Evolutionary conservation across 352 stramenopile genomes (phyloP).

Genomic region (Pythium brachiatum): DNA sequence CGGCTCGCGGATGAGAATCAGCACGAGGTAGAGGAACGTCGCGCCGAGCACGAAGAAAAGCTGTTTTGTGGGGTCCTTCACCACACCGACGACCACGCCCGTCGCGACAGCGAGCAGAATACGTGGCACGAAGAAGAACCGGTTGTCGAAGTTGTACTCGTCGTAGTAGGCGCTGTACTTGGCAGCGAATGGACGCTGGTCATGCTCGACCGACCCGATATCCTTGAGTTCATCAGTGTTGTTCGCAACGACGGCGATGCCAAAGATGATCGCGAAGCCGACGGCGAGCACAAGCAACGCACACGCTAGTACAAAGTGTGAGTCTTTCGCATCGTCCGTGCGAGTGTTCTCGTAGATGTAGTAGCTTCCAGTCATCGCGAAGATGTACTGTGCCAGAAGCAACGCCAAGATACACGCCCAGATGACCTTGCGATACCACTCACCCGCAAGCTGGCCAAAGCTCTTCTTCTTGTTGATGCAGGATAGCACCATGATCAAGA

Average conservation of each 20-base stretch:
- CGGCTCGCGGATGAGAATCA: conserved; percentile 67
- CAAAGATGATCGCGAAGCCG: conserved; percentile 59
- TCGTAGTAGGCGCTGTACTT: conserved; percentile 89
- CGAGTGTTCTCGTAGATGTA: conserved; percentile 54
- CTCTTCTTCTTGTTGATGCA: conserved; percentile 56
- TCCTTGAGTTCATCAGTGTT: conserved; percentile 74
- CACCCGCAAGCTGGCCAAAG: conserved; percentile 47
- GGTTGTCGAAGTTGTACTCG: conserved; percentile 89
- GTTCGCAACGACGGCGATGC: conserved; percentile 59
- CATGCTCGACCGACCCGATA: conserved; percentile 71
- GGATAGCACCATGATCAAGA: conserved; percentile 49
- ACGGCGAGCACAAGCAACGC: conserved; percentile 45
- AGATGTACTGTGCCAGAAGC: conserved; percentile 84
- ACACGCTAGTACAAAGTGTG: conserved; percentile 40
- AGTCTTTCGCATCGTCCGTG: conserved; percentile 32
- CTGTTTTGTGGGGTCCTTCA: conserved; percentile 66
- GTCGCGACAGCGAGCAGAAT: conserved; percentile 73
- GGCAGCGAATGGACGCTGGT: conserved; percentile 69
- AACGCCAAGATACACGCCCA: conserved; percentile 69
- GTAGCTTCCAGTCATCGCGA: conserved; percentile 80
- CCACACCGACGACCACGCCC: conserved; percentile 65
- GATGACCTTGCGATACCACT: conserved; percentile 83
- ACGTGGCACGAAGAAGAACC: conserved; percentile 83
- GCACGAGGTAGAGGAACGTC: conserved; percentile 65
- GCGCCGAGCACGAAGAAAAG: conserved; percentile 70